Evolutionary conservation across 75 land plant species (phyloP), one percentile per base, ranked within the genome.

Genomic region (Cupressus sempervirens): DNA sequence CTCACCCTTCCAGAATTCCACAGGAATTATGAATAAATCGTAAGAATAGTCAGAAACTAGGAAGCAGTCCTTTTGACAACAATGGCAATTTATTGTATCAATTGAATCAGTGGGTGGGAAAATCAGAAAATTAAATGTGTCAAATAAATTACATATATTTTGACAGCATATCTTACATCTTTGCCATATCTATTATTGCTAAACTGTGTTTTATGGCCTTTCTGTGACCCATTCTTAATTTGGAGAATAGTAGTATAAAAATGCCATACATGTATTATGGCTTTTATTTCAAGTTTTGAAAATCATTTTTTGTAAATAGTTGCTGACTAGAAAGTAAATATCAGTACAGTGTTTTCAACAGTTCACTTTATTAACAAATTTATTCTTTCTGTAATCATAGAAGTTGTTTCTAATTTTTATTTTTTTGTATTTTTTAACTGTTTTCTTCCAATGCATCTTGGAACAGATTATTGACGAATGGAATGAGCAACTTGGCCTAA

Each of bases 381-480:
- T 76, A 36, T 76, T 76, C 26, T 36, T 76, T 76, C 79, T 4
- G 4, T 26, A 36, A 62, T 76, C 26, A 0, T 76, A 36, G 16
- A 40, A 38, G 6, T 20, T 62, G 1, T 62, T 36, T 16, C 48
- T 50, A 12, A 0, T 12, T 50, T 50, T 12, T 74, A 34, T 32
- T 36, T 74, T n/a, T 36, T 76, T 38, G 23, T 14, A 36, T 76
- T 76, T n/a, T 29, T 76, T 38, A 38, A 76, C 41, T 20, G 0
- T 36, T 36, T 45, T 40, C 30, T 26, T 41, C 30, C 3, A 30
- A 70, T 79, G 50, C 45, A n/a, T 43, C 23, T 9, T 43, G 48
- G 81, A 45, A 79, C 90, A 92, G 93, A 67, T 91, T 7, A 87
- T 89, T 81, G 93, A 90, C 85, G 93, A 92, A 84, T 92, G 93